Evolutionary conservation across 805 yeast genomes (phyloP).

Genomic region (Middelhovenomyces tepae): DNA sequence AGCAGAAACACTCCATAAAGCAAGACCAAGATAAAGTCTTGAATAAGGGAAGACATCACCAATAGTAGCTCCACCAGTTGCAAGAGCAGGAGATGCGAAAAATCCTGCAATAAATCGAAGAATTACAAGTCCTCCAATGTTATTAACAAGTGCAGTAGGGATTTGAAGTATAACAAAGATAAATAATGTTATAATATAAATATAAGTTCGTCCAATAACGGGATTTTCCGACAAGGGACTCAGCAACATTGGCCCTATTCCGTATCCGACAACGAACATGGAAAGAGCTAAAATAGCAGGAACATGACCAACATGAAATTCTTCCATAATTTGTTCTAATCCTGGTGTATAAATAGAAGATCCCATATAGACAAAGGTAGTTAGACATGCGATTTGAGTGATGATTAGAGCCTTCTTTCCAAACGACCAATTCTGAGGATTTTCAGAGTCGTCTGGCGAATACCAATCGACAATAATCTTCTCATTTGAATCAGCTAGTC

Average conservation of each 20-base stretch:
- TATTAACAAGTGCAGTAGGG: conserved; percentile 42
- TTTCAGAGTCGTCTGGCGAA: conserved; percentile 37
- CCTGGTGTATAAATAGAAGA: conserved; percentile 48
- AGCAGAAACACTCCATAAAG: conserved; percentile 45
- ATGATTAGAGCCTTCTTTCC: conserved; percentile 32
- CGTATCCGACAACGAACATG: conserved; percentile 47
- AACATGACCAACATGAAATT: conserved; percentile 34
- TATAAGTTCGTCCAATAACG: conserved; percentile 41
- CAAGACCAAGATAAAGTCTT: conserved; percentile 39
- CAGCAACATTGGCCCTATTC: conserved; percentile 44
- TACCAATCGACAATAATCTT: conserved; percentile 15
- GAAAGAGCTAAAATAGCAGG: conserved; percentile 42
- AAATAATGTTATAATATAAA: conserved; percentile 39
- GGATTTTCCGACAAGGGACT: conserved; percentile 49
- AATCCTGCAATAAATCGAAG: conserved; percentile 65
- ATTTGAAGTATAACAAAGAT: conserved; percentile 44
- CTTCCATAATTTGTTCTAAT: conserved; percentile 33
- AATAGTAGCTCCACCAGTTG: conserved; percentile 67
- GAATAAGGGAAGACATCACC: conserved; percentile 39
- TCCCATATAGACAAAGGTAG: conserved; percentile 43
- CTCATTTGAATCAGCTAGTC: too few species aligned
- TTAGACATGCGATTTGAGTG: conserved; percentile 32
- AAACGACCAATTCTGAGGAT: conserved; percentile 48
- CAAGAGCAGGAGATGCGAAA: conserved; percentile 72
- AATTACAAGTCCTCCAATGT: conserved; percentile 41